These are phyloP conservation scores for Mediolabrus comicus DNA, from an alignment of 108 stramenopile genomes.

Conservation along the genomic window DNA sequence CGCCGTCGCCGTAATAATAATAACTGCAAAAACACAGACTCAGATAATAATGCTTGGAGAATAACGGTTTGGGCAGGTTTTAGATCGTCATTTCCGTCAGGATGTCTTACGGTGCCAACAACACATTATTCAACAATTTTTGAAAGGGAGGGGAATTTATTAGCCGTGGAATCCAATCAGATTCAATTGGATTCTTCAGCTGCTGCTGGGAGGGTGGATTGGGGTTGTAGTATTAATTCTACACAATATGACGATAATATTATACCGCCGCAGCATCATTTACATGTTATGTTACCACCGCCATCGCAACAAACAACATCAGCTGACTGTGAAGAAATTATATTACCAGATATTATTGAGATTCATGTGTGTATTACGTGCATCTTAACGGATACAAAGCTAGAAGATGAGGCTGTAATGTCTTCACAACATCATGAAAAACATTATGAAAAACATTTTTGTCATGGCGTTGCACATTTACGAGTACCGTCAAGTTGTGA, in stretches of 20 bases:
- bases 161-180: background rate
- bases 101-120: background rate
- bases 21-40: background rate
- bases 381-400: background rate
- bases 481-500: background rate
- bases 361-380: background rate
- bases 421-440: background rate
- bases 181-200: background rate
- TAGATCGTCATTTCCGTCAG: background rate
- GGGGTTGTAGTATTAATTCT: background rate
- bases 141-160: background rate
- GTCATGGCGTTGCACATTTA: background rate
- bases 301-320: background rate
- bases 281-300: background rate
- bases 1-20: no score
- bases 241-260: background rate
- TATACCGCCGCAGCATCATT: background rate
- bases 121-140: background rate
- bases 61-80: background rate
- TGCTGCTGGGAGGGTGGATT: background rate
- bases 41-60: background rate
- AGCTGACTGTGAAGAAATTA: background rate
- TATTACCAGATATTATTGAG: background rate
- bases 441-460: background rate
- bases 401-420: no score